phyloP scores from a whole-genome alignment of 768 basidiomycete species.

The Daedalea quercina region DNA sequence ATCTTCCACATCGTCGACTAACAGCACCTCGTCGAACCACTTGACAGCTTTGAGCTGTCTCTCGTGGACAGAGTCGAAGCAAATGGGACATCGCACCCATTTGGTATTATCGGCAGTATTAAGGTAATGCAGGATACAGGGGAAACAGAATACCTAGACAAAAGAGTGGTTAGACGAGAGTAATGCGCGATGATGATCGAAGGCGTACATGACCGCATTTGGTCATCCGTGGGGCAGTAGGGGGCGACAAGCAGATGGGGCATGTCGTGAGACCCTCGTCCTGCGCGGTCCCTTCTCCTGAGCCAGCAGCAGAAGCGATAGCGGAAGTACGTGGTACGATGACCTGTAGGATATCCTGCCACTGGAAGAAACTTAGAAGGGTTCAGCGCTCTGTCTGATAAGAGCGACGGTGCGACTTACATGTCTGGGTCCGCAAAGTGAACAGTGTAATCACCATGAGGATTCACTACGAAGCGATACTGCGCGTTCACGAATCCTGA shows the following conservation, averaged over 20 bases:
- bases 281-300: slow-evolving; percentile 32
- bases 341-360: slow-evolving; percentile 93
- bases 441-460: slow-evolving; percentile 84
- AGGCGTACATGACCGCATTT: slow-evolving; percentile 93
- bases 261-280: slow-evolving; percentile 70
- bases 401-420: slow-evolving; percentile 35
- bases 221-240: slow-evolving; percentile 87
- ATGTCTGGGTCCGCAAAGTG: slow-evolving; percentile 98
- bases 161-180: slow-evolving; percentile 5
- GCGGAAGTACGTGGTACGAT: slow-evolving; percentile 83
- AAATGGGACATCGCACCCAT: slow-evolving; percentile 93
- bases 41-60: slow-evolving; percentile 89
- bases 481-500: slow-evolving; percentile 95
- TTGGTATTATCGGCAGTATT: slow-evolving; percentile 74
- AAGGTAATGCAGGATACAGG: slow-evolving; percentile 89
- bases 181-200: slow-evolving; percentile 1
- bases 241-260: slow-evolving; percentile 92
- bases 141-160: slow-evolving; percentile 83
- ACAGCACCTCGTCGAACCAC: slow-evolving; percentile 62
- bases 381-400: background rate
- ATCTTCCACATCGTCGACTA: slow-evolving; percentile 27
- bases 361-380: slow-evolving; percentile 76
- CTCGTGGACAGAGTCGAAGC: slow-evolving; percentile 88
- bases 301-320: slow-evolving; percentile 54
- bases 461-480: slow-evolving; percentile 94